Conservation (phyloP, 169 alveolate species). For the Plasmodium gonderi region DNA sequence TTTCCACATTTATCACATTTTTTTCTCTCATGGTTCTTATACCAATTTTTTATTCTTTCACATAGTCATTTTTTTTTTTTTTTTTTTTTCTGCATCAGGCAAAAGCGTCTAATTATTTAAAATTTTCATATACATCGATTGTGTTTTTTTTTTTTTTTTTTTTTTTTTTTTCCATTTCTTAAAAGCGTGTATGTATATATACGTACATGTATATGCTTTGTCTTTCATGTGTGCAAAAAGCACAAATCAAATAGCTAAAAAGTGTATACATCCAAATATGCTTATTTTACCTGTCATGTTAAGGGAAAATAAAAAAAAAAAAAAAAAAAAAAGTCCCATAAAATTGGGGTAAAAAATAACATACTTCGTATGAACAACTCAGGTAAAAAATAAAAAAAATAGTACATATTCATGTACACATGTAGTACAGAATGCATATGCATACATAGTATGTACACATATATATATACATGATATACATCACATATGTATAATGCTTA, state of each 20-base stretch:
- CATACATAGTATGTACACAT: neutral
- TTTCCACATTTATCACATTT: neutral
- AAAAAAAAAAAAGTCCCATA: neutral
- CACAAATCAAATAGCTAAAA: conserved; percentile 1
- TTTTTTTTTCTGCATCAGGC: no score
- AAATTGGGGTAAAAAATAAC: neutral
- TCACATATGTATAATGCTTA: no score
- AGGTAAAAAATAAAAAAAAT: neutral
- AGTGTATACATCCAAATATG: neutral
- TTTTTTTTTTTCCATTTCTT: neutral
- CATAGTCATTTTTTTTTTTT: neutral
- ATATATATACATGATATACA: neutral
- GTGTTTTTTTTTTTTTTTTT: neutral
- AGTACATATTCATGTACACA: no score
- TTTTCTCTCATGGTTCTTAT: neutral
- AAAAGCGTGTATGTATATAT: no score
- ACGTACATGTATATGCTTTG: conserved; percentile 1
- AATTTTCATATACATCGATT: neutral
- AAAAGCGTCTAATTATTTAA: neutral
- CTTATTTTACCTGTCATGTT: neutral
- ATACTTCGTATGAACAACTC: conserved; percentile 24
- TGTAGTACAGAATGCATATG: neutral
- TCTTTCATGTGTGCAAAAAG: conserved; percentile 72
- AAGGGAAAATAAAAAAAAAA: conserved; percentile 7
- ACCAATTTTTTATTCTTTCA: neutral